Conservation (phyloP, 305 asterid species). For the Fraxinus latifolia region DNA sequence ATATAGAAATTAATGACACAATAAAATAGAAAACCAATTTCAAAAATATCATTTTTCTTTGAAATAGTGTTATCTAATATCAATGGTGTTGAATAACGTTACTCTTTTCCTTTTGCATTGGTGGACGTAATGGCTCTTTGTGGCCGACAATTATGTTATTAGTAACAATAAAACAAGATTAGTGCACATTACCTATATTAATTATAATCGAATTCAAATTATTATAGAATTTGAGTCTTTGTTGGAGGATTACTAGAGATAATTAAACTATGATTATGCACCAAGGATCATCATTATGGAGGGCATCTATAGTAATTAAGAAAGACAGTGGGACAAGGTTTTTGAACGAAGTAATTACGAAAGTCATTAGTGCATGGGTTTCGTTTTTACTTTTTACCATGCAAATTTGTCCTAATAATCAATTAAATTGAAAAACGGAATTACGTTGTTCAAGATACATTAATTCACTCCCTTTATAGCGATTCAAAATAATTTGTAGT, state of each 20-base stretch:
- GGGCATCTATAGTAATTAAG: neutral
- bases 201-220: neutral
- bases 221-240: neutral
- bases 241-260: neutral
- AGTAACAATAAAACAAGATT: conserved; percentile 4
- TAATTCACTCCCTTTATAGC: neutral
- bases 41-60: neutral
- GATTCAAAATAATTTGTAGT: too few relatives aligned
- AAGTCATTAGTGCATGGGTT: neutral
- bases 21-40: too few relatives aligned
- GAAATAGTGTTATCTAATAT: too few relatives aligned
- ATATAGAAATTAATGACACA: neutral
- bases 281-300: neutral
- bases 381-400: neutral
- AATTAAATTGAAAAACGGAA: neutral
- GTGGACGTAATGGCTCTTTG: neutral
- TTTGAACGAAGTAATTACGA: neutral
- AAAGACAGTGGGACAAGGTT: neutral
- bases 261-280: neutral
- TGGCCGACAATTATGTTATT: conserved; percentile 28
- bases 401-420: neutral
- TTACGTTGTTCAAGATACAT: neutral
- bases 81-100: too few relatives aligned
- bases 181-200: conserved; percentile 1
- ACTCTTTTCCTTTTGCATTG: neutral